Conservation (phyloP, 805 yeast genomes). For the Teunomyces aglyptinius region DNA sequence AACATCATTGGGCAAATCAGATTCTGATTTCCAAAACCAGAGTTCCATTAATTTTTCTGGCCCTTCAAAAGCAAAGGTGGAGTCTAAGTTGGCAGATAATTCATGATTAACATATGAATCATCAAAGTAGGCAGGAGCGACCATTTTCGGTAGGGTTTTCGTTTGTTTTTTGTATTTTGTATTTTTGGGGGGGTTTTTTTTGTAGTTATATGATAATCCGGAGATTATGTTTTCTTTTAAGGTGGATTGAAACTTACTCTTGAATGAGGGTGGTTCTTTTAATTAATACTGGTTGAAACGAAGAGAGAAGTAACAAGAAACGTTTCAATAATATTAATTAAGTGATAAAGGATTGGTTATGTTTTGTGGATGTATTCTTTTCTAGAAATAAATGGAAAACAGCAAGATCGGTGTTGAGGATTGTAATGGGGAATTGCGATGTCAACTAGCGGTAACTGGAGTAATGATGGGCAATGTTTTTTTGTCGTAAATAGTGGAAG, state of each 20-base stretch:
- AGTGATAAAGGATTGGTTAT: background rate
- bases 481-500: background rate
- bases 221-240: conserved; percentile 10
- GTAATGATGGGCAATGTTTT: conserved; percentile 14
- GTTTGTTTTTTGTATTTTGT: conserved; percentile 8
- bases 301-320: conserved; percentile 50
- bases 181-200: conserved; percentile 3
- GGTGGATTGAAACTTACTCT: conserved; percentile 46
- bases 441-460: conserved; percentile 13
- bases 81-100: conserved; percentile 74
- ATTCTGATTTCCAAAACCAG: conserved; percentile 68
- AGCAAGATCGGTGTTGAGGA: conserved; percentile 5
- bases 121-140: conserved; percentile 41
- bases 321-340: conserved; percentile 29
- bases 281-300: conserved; percentile 33
- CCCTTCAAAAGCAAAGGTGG: conserved; percentile 93
- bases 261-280: conserved; percentile 14
- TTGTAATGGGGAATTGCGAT: conserved; percentile 6
- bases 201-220: background rate
- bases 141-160: conserved; percentile 26
- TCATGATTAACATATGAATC: conserved; percentile 72
- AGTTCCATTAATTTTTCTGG: conserved; percentile 92
- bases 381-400: background rate
- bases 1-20: conserved; percentile 36
- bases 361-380: background rate